A percentile compares a stretch with the other conserved stretches of the same genome.
These are phyloP conservation scores for Alnus glutinosa DNA, from an alignment of 306 rosid genomes.

Conservation along the genomic window DNA sequence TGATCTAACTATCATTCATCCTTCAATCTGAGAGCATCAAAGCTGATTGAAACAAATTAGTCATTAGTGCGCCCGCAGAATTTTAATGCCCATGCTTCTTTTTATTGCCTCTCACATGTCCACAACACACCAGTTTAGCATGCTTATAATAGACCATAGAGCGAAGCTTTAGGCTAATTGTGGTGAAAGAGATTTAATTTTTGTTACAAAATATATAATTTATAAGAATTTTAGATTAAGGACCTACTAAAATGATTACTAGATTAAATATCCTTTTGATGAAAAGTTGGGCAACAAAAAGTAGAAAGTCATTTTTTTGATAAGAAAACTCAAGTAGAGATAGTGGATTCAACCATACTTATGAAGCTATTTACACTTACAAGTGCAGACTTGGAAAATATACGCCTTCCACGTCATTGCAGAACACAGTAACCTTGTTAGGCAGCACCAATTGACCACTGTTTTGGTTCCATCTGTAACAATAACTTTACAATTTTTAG, in stretches of 20 bases:
- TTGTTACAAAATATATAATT: neutral
- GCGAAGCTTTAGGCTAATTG: neutral
- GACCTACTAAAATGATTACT: constrained; percentile 1
- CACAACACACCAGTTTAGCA: neutral
- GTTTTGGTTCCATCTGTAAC: constrained; percentile 57
- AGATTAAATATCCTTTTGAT: neutral
- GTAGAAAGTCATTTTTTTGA: neutral
- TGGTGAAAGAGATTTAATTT: neutral
- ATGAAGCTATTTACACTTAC: constrained; percentile 56
- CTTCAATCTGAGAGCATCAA: neutral
- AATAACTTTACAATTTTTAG: constrained; percentile 36
- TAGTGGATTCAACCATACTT: neutral
- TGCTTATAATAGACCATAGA: neutral
- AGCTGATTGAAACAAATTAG: neutral
- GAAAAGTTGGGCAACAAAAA: neutral
- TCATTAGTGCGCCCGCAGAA: neutral
- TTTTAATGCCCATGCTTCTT: neutral
- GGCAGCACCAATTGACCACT: constrained; percentile 60
- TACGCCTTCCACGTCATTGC: constrained; percentile 90
- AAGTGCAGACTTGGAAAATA: constrained; percentile 97
- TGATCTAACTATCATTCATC: neutral
- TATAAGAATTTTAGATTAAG: neutral
- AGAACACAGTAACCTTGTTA: constrained; percentile 86
- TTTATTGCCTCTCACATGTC: neutral
- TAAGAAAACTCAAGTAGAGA: neutral